phyloP scores from a whole-genome alignment of 768 basidiomycete genomes.

The Boletus eberwhitei region DNA sequence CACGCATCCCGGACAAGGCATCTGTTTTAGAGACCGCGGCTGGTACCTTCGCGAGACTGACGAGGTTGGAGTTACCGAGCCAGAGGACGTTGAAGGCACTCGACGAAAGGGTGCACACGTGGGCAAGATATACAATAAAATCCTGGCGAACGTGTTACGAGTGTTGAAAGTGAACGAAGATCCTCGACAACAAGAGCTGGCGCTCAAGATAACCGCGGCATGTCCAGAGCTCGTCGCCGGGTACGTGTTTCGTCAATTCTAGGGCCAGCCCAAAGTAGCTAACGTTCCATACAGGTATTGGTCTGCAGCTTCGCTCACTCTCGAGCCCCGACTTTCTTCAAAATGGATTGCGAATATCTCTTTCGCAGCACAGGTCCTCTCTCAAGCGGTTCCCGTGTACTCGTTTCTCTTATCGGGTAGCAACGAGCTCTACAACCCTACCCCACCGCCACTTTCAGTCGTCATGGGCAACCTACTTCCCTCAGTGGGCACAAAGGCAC shows the following conservation, averaged over 20 bases:
- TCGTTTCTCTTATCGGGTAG: slow-evolving; percentile 56
- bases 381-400: slow-evolving; percentile 63
- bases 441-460: slow-evolving; percentile 67
- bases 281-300: slow-evolving; percentile 56
- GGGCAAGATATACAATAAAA: slow-evolving; percentile 76
- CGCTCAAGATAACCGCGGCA: slow-evolving; percentile 70
- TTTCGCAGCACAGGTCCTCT: slow-evolving; percentile 75
- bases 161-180: slow-evolving; percentile 87
- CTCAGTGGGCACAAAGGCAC: slow-evolving; percentile 59
- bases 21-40: slow-evolving; percentile 86
- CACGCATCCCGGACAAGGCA: slow-evolving; percentile 73
- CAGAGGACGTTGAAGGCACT: slow-evolving; percentile 35
- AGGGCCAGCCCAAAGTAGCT: slow-evolving; percentile 7
- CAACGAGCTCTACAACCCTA: slow-evolving; percentile 53
- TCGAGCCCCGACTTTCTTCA: slow-evolving; percentile 84
- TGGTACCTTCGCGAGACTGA: slow-evolving; percentile 81
- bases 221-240: slow-evolving; percentile 86
- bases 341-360: slow-evolving; percentile 91
- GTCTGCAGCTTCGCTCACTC: slow-evolving; percentile 60
- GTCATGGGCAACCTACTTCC: slow-evolving; percentile 83
- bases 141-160: slow-evolving; percentile 72
- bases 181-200: slow-evolving; percentile 78
- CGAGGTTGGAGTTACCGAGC: slow-evolving; percentile 35
- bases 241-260: slow-evolving; percentile 37
- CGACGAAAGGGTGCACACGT: slow-evolving; percentile 28